These are phyloP conservation scores for Pogostemon cablin DNA, from an alignment of 257 asterid genomes.

Conservation along the genomic window DNA sequence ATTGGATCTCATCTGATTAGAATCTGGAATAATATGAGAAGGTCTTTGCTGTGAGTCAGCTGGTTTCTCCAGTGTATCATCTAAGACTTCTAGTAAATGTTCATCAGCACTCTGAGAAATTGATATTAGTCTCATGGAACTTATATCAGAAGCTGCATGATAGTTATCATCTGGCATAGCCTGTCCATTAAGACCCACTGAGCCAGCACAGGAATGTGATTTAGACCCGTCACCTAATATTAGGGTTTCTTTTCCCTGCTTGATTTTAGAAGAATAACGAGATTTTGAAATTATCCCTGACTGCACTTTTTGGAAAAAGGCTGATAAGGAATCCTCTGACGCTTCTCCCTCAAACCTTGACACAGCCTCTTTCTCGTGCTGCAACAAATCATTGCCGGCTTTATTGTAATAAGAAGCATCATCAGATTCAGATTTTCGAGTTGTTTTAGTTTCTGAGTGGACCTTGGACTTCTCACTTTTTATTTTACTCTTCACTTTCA, in stretches of 20 bases:
- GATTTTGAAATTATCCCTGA: conserved; percentile 53
- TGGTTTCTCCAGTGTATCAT: conserved; percentile 28
- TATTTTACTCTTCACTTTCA: conserved; percentile 39
- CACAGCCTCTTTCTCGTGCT: conserved; percentile 42
- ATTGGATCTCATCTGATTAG: conserved; percentile 35
- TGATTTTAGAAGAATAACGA: conserved; percentile 47
- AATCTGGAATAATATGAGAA: conserved; percentile 35
- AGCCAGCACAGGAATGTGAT: conserved; percentile 39
- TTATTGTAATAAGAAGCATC: conserved; percentile 33
- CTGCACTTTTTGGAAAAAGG: conserved; percentile 62
- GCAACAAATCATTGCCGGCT: conserved; percentile 32
- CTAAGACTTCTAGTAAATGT: conserved; percentile 34
- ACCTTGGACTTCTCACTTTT: conserved; percentile 50
- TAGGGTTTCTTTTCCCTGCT: conserved; percentile 49
- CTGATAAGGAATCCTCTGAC: conserved; percentile 70
- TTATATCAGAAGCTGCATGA: conserved; percentile 31
- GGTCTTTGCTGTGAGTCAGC: conserved; percentile 34
- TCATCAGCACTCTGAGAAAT: conserved; percentile 31
- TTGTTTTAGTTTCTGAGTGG: conserved; percentile 34
- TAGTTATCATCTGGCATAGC: conserved; percentile 35
- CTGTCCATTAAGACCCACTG: conserved; percentile 35
- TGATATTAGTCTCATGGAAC: conserved; percentile 34
- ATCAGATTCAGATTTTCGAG: conserved; percentile 34
- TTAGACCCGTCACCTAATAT: conserved; percentile 39
- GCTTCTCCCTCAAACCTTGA: conserved; percentile 43